phyloP scores from a whole-genome alignment of 192 early-diverging fungal genomes.

The Spizellomyces sp. region DNA sequence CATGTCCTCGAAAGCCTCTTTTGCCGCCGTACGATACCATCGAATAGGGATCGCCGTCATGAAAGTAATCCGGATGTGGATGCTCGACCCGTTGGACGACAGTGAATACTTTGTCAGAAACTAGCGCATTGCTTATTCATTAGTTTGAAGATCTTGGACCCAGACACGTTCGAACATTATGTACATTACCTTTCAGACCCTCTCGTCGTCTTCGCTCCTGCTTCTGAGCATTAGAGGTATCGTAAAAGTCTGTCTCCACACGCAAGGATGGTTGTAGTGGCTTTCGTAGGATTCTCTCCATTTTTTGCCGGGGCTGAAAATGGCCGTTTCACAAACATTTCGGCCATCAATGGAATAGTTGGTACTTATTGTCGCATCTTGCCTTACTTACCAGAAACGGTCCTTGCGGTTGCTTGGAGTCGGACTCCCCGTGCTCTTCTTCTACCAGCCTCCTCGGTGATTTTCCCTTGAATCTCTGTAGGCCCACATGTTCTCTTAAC shows the following conservation, averaged over 20 bases:
- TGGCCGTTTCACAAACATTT: slow-evolving; percentile 1
- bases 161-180: too few species aligned
- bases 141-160: not conserved
- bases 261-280: slow-evolving; percentile 43
- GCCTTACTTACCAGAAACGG: slow-evolving; percentile 45
- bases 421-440: slow-evolving; percentile 1
- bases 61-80: slow-evolving; percentile 27
- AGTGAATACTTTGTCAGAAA: slow-evolving; percentile 32
- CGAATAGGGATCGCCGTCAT: slow-evolving; percentile 36
- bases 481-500: slow-evolving; percentile 37
- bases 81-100: slow-evolving; percentile 31
- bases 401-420: slow-evolving; percentile 43
- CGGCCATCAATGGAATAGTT: slow-evolving; percentile 6
- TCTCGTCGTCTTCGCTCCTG: slow-evolving; percentile 34
- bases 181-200: slow-evolving; percentile 31
- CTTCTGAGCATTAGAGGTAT: slow-evolving; percentile 32
- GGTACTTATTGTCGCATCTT: too few species aligned
- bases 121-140: slow-evolving; percentile 5
- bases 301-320: slow-evolving; percentile 29
- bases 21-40: not conserved
- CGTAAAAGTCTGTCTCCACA: slow-evolving; percentile 47
- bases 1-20: too few species aligned
- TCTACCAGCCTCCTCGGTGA: slow-evolving; percentile 14
- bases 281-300: slow-evolving; percentile 26
- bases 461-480: slow-evolving; percentile 15